Base-by-base conservation (phyloP, 73 alveolate genomes). In the Symbiodinium pilosum region DNA sequence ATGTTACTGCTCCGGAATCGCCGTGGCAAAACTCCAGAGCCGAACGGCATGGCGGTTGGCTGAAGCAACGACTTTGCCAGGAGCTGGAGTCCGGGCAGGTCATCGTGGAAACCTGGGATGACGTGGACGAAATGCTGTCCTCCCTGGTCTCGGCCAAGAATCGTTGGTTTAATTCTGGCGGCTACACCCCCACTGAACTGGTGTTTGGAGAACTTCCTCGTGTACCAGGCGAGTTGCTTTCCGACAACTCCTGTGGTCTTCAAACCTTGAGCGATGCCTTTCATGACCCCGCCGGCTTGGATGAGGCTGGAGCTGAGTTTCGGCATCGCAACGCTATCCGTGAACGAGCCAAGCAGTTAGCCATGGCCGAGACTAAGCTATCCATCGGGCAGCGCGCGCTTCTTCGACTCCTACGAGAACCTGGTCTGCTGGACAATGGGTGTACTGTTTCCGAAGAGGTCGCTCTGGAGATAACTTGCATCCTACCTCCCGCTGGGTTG, bases 41-140 rank as follows among this genome's bases (percentile, higher is more conserved):
- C 0, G 94, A 87, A 11, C 32, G 94, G 0, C 94, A 56, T 20
- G 94, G 94, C 0, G 94, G 94, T 0, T 87, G 94, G 94, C 43
- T 87, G 36, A 87, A 87, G 16, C 14, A 56, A 8, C n/a, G 43
- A 4, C 59, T 87, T 0, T 56, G 41, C 38, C n/a, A 14, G n/a
- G 94, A 87, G 34, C 34, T 87, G 68, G 26, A 38, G 64, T 28
- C 54, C 0, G 94, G 94, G 0, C 44, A 42, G 16, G 16, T 59
- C 34, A 2, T 24, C 18, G 16, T 56, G 24, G 34, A 12, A 30
- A 24, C 43, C 26, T 34, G 52, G 38, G 42, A 21, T 0, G 94
- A 87, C 34, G 32, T 87, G 26, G 94, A 56, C 24, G 94, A 87
- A 36, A 24, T 56, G 32, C 34, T 54, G 34, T 26, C 73, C 3